Evolutionary conservation across 176 grass and related monocot genomes (phyloP).

Genomic region (Aegilops sharonensis): DNA sequence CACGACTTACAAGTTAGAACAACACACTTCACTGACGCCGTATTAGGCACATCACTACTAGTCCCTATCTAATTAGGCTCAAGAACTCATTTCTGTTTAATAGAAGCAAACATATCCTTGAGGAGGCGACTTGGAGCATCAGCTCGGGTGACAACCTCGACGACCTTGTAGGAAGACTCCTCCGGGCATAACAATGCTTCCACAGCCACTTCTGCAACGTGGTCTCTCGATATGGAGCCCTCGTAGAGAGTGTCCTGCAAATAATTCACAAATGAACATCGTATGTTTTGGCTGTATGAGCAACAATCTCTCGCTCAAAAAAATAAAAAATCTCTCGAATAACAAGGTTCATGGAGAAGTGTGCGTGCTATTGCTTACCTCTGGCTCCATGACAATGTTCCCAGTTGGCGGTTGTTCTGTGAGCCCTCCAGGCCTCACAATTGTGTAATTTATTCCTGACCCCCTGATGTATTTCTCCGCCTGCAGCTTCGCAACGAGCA

Average conservation of each 20-base stretch:
- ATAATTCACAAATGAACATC: not conserved
- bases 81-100: slow-evolving; percentile 42
- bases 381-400: slow-evolving; percentile 59
- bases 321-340: no score
- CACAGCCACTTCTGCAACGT: slow-evolving; percentile 61
- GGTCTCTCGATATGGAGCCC: slow-evolving; percentile 68
- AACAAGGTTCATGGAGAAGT: not conserved
- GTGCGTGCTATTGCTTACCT: slow-evolving; percentile 31
- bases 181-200: slow-evolving; percentile 55
- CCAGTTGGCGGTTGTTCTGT: slow-evolving; percentile 51
- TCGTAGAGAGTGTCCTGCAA: slow-evolving; percentile 63
- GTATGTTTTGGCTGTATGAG: not conserved
- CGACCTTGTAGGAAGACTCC: slow-evolving; percentile 63
- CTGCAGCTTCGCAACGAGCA: slow-evolving; percentile 68
- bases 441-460: slow-evolving; percentile 78
- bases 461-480: slow-evolving; percentile 60
- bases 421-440: slow-evolving; percentile 69
- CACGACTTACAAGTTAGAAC: not conserved
- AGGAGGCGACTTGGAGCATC: slow-evolving; percentile 46
- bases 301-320: not conserved
- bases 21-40: not conserved
- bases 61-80: not conserved
- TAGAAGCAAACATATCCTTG: slow-evolving; percentile 44
- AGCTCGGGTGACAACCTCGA: slow-evolving; percentile 50
- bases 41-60: not conserved